These are phyloP conservation scores for Fusarium bactridioides DNA, from an alignment of 2,329 filamentous ascomycete genomes.

Conservation along the genomic window DNA sequence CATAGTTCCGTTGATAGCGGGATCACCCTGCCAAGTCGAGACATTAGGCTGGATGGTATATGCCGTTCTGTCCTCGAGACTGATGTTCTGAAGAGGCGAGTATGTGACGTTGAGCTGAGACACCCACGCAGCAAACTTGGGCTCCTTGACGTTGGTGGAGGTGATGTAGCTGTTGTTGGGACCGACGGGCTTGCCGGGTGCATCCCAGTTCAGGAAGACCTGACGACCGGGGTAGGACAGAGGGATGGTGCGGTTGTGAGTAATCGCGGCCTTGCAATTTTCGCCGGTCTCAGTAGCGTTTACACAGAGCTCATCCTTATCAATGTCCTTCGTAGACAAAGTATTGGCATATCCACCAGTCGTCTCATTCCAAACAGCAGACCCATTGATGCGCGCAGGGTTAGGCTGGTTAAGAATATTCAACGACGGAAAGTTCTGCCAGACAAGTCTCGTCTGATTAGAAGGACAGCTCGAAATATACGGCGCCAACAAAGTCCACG, in stretches of 20 bases:
- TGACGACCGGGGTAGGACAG: conserved; percentile 78
- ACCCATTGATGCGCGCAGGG: conserved; percentile 70
- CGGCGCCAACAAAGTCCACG: conserved; percentile 81
- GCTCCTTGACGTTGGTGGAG: conserved; percentile 61
- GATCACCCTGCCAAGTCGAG: conserved; percentile 72
- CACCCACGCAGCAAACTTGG: conserved; percentile 78
- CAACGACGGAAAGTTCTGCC: conserved; percentile 84
- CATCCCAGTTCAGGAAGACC: conserved; percentile 77
- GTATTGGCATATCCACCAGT: conserved; percentile 66
- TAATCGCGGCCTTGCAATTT: conserved; percentile 70
- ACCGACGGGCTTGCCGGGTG: conserved; percentile 71
- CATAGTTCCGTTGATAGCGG: conserved; percentile 78
- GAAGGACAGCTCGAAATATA: conserved; percentile 80
- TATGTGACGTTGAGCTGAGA: conserved; percentile 80
- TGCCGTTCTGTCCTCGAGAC: conserved; percentile 57
- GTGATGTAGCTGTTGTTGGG: conserved; percentile 88
- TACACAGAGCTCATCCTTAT: conserved; percentile 60
- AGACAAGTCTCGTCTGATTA: conserved; percentile 76
- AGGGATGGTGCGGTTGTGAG: conserved; percentile 73
- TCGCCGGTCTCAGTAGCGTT: conserved; percentile 60
- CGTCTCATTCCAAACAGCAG: conserved; percentile 70
- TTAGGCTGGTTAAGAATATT: conserved; percentile 80
- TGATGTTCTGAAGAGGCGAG: conserved; percentile 64
- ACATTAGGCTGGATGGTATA: conserved; percentile 77
- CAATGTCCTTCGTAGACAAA: conserved; percentile 57